These are phyloP conservation scores for Scolecobasidium constrictum DNA, from an alignment of 2,329 filamentous ascomycete species.

Conservation along the genomic window DNA sequence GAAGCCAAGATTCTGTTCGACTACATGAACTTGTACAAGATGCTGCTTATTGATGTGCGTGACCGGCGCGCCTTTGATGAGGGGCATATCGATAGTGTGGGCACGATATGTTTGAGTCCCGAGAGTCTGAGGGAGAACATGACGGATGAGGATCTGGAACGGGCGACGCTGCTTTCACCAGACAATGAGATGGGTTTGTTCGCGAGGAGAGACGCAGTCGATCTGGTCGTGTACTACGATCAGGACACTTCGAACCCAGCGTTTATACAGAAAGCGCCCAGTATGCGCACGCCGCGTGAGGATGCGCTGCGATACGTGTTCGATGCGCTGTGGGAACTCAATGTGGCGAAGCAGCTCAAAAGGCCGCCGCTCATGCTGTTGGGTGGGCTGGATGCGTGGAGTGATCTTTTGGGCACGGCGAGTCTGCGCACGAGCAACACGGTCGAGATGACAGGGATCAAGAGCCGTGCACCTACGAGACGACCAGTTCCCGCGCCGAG, in stretches of 20 bases:
- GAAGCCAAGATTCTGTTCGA: constrained; percentile 59
- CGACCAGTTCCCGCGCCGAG: constrained; percentile 39
- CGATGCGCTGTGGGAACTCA: constrained; percentile 74
- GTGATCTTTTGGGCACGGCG: constrained; percentile 63
- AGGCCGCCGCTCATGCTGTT: constrained; percentile 64
- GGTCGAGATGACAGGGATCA: constrained; percentile 13
- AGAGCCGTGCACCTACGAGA: constrained; percentile 37
- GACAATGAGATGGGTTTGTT: constrained; percentile 68
- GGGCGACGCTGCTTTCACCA: constrained; percentile 61
- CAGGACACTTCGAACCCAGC: constrained; percentile 48
- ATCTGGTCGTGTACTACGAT: constrained; percentile 88
- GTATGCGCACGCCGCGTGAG: constrained; percentile 14
- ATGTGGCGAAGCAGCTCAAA: constrained; percentile 64
- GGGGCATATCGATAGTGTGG: constrained; percentile 77
- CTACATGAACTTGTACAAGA: constrained; percentile 54
- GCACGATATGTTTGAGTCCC: constrained; percentile 84
- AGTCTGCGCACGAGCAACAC: constrained; percentile 50
- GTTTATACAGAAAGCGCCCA: constrained; percentile 43
- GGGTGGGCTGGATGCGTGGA: constrained; percentile 81
- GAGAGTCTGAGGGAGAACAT: constrained; percentile 59
- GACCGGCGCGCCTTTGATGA: constrained; percentile 70
- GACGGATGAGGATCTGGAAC: constrained; percentile 52
- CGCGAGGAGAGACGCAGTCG: constrained; percentile 60
- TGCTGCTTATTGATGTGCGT: constrained; percentile 81
- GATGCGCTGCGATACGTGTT: constrained; percentile 59